Evolutionary conservation across 176 grass and related monocot species (phyloP), one percentile per base, ranked within the genome.

Genomic region (Puccinellia tenuiflora): DNA sequence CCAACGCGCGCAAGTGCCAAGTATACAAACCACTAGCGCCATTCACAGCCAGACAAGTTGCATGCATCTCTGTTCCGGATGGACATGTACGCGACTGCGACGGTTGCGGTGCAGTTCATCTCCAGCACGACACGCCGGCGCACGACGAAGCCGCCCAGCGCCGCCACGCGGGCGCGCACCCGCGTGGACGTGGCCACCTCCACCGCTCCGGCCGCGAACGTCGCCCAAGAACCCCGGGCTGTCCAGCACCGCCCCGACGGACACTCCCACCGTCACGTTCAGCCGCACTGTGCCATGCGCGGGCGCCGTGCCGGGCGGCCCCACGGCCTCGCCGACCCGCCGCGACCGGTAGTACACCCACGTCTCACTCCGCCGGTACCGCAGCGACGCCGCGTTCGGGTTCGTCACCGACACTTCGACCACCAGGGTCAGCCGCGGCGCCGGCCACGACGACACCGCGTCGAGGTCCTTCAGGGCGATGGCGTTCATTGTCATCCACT

Each of bases 401-500:
- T 97, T 97, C 68, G 34, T 80, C 35, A 97, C 88, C 66, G 89
- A 97, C 79, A 94, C 83, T 76, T 90, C 90, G 33, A 86, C 86
- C 31, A 87, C 63, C 67, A 94, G 65, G 14, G 92, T 83, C 50
- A 97, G 37, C 46, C 79, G 84, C 39, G 34, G 20, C 16, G 65
- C 18, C 1, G 18, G 21, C 25, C 68, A 51, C 7, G 60, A 17
- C 10, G 42, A 1, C 7, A 47, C 9, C 22, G 30, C 4, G 54
- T 3, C 22, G 24, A 91, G 74, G 73, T 88, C 79, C 46, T 60
- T 9, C 10, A 97, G 20, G n/a, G 73, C 31, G 59, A 94, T 67
- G 62, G 78, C 46, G 83, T 97, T 94, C 88, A 97, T 87, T 20
- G 85, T 94, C 90, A 97, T 90, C n/a, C n/a, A n/a, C n/a, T n/a